Evolutionary conservation across 169 alveolate genomes (phyloP).

Genomic region (Plasmodium adleri): DNA sequence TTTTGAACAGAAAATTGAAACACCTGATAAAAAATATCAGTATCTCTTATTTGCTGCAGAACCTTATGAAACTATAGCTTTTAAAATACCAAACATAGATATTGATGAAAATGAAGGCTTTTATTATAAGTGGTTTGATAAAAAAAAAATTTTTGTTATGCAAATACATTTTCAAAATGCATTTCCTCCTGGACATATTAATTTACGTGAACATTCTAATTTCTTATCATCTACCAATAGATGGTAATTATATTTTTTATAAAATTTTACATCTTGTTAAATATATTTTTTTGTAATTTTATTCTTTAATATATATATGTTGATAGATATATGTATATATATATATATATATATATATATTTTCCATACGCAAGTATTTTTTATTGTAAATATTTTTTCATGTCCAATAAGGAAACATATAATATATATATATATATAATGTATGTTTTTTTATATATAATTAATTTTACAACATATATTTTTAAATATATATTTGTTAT

Average conservation of each 20-base stretch:
- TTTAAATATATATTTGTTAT: too few species aligned
- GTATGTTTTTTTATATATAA: too few species aligned
- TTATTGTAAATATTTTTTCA: too few species aligned
- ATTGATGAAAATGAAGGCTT: conserved; percentile 92
- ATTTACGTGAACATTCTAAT: conserved; percentile 28
- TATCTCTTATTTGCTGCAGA: conserved; percentile 98
- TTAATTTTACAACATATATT: too few species aligned
- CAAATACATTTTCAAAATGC: conserved; percentile 89
- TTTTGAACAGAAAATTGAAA: conserved; percentile 94
- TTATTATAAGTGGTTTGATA: conserved; percentile 94
- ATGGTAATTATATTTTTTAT: conserved; percentile 23
- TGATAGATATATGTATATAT: too few species aligned
- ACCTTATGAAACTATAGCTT: conserved; percentile 98
- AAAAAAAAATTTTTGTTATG: conserved; percentile 92
- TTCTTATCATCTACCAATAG: conserved; percentile 18
- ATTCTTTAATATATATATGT: too few species aligned
- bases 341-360: too few species aligned
- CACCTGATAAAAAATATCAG: conserved; percentile 96
- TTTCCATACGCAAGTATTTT: too few species aligned
- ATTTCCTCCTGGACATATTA: background rate
- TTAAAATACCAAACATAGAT: conserved; percentile 95
- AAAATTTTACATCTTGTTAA: too few species aligned
- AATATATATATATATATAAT: background rate
- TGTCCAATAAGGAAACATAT: too few species aligned
- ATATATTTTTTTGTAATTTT: background rate